phyloP scores from a whole-genome alignment of 192 early-diverging fungal species.

The Piromyces sp. region DNA sequence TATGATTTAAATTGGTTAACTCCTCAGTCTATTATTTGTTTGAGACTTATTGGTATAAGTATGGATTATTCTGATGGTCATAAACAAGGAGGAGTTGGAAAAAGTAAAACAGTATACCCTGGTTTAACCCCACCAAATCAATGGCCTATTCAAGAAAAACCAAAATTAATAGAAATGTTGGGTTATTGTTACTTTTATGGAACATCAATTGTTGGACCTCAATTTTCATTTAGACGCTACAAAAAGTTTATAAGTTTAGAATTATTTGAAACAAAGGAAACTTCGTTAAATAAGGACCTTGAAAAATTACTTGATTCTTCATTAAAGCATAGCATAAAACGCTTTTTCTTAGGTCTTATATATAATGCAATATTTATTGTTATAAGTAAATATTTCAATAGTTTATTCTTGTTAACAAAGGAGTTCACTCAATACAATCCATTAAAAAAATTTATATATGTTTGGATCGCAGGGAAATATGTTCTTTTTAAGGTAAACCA shows the following conservation, averaged over 20 bases:
- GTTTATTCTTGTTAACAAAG: neutral
- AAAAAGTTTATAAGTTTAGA: neutral
- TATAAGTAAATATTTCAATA: neutral
- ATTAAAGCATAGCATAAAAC: neutral
- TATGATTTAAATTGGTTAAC: constrained; percentile 45
- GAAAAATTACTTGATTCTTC: neutral
- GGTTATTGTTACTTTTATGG: neutral
- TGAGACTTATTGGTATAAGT: constrained; percentile 40
- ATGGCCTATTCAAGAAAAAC: neutral
- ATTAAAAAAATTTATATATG: neutral
- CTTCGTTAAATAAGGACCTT: neutral
- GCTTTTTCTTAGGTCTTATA: neutral
- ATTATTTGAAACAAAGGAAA: neutral
- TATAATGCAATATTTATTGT: neutral
- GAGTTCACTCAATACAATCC: neutral
- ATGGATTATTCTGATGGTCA: constrained; percentile 40
- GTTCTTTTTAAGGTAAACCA: neutral
- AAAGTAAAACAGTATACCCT: constrained; percentile 7
- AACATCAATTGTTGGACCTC: neutral
- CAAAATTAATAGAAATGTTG: neutral
- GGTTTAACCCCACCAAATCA: constrained; percentile 1
- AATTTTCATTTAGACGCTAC: neutral
- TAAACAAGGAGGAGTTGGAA: neutral
- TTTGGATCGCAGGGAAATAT: neutral
- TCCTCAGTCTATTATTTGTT: constrained; percentile 41